Conservation (phyloP, 2,329 filamentous ascomycete species). For the Exophiala bonariae region DNA sequence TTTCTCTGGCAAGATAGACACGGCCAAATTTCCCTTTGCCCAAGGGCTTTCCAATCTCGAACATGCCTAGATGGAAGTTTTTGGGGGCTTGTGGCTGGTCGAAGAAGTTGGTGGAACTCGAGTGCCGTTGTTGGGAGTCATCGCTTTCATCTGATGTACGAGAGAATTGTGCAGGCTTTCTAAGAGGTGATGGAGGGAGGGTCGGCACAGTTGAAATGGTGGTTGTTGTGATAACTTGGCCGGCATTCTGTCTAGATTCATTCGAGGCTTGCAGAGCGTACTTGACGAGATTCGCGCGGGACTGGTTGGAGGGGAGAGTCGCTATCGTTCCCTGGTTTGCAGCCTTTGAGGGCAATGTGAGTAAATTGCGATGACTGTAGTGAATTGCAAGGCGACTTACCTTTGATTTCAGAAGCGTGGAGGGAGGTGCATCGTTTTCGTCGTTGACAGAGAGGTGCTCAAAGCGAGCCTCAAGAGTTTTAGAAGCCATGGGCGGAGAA, state of each 20-base stretch:
- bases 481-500: conserved; percentile 62
- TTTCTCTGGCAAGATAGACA: conserved; percentile 81
- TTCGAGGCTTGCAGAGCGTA: conserved; percentile 78
- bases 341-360: conserved; percentile 8
- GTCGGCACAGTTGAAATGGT: conserved; percentile 32
- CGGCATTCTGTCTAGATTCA: conserved; percentile 54
- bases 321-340: conserved; percentile 20
- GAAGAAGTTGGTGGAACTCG: conserved; percentile 44
- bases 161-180: conserved; percentile 50
- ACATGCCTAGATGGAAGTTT: conserved; percentile 86
- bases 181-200: conserved; percentile 51
- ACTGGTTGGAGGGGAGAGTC: conserved; percentile 50
- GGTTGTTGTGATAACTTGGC: conserved; percentile 54
- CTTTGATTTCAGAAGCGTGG: conserved; percentile 71
- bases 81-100: conserved; percentile 55
- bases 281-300: conserved; percentile 81
- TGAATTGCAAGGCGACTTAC: conserved; percentile 46
- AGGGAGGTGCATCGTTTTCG: conserved; percentile 70
- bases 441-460: conserved; percentile 88
- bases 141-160: conserved; percentile 52
- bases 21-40: conserved; percentile 87
- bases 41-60: conserved; percentile 83
- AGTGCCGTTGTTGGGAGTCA: conserved; percentile 19
- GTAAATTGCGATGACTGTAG: too few relatives aligned
- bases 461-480: conserved; percentile 80